A percentile compares a stretch with the other conserved stretches of the same genome.
phyloP scores from a whole-genome alignment of 139 green algal species.

The Micractinium conductrix region DNA sequence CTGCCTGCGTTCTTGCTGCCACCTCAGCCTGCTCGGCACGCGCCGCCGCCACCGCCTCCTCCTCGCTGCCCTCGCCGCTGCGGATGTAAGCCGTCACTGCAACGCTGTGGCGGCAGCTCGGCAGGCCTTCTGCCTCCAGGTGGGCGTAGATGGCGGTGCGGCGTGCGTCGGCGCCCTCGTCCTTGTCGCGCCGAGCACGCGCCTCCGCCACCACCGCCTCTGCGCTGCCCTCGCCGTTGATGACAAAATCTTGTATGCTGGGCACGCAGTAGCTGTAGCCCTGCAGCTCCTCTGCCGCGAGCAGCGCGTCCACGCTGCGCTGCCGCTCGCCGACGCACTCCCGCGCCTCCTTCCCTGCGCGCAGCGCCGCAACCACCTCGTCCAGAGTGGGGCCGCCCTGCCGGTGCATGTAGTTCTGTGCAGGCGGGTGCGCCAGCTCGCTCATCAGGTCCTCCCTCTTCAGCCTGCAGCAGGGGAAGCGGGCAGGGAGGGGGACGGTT shows the following conservation, averaged over 20 bases:
- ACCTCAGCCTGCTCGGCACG: neutral
- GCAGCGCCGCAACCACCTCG: no score
- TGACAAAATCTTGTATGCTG: neutral
- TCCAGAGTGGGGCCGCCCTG: no score
- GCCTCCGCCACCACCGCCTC: neutral
- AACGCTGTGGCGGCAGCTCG: neutral
- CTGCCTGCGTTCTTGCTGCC: neutral
- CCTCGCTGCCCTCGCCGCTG: constrained; percentile 1
- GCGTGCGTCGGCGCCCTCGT: neutral
- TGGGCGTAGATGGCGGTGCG: neutral
- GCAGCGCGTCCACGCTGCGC: neutral
- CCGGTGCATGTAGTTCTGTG: no score
- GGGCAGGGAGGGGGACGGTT: no score
- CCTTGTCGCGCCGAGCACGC: neutral
- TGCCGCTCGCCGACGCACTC: no score
- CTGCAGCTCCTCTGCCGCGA: neutral
- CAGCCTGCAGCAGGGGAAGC: no score
- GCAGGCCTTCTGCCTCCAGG: neutral
- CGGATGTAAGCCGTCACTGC: neutral
- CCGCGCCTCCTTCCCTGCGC: no score
- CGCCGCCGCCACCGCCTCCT: neutral
- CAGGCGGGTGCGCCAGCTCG: no score
- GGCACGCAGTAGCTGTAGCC: neutral
- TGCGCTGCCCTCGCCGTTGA: neutral
- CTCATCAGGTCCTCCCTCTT: no score